Conservation (phyloP, 805 yeast genomes). For the Hanseniaspora nectarophila region DNA sequence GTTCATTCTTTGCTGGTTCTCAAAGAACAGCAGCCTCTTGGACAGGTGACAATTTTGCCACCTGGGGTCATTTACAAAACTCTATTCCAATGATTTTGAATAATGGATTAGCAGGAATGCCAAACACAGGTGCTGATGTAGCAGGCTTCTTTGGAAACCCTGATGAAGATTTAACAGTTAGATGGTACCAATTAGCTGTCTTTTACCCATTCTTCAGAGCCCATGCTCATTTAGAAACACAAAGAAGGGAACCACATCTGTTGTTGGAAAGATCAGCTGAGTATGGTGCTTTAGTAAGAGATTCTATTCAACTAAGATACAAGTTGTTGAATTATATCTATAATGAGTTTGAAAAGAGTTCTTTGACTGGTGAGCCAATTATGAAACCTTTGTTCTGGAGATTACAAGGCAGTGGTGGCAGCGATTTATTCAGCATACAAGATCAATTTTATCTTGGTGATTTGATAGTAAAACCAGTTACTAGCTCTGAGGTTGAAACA, state of each 20-base stretch:
- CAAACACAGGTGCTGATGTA: constrained; percentile 91
- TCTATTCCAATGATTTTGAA: constrained; percentile 85
- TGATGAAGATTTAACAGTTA: constrained; percentile 56
- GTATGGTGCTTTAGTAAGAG: constrained; percentile 45
- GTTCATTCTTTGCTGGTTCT: constrained; percentile 83
- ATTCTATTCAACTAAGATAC: constrained; percentile 65
- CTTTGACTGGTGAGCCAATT: constrained; percentile 54
- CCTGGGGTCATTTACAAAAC: constrained; percentile 72
- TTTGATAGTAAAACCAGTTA: constrained; percentile 68
- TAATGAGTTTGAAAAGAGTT: constrained; percentile 60
- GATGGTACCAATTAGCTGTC: constrained; percentile 95
- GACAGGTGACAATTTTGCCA: constrained; percentile 95
- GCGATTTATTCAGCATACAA: constrained; percentile 46
- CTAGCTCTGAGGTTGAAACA: constrained; percentile 37
- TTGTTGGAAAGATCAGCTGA: constrained; percentile 58
- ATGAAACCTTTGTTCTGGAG: constrained; percentile 57
- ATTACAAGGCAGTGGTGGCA: constrained; percentile 32
- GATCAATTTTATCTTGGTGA: constrained; percentile 81
- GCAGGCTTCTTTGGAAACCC: constrained; percentile 96
- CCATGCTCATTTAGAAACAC: constrained; percentile 90
- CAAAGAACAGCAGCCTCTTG: constrained; percentile 88
- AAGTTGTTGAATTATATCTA: constrained; percentile 65
- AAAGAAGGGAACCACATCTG: constrained; percentile 82
- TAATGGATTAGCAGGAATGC: constrained; percentile 70
- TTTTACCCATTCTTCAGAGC: constrained; percentile 96